Evolutionary conservation across 495 filamentous ascomycete species (phyloP).

Genomic region (Lasiosphaeria miniovina): DNA sequence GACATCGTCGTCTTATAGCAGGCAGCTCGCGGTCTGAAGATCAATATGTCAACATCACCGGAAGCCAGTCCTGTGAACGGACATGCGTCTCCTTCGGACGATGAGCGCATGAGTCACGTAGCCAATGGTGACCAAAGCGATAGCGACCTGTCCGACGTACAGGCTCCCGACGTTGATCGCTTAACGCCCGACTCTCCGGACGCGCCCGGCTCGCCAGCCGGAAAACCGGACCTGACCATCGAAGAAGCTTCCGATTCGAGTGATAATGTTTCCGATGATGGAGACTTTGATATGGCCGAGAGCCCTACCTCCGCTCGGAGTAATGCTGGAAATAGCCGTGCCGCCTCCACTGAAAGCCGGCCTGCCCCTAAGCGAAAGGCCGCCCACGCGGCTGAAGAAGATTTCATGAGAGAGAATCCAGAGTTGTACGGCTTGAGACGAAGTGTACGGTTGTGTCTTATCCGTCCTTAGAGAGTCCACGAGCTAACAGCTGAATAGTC

Average conservation of each 20-base stretch:
- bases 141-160: conserved; percentile 47
- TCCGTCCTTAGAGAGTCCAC: not conserved
- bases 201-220: conserved; percentile 60
- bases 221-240: conserved; percentile 53
- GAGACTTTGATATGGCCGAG: conserved; percentile 70
- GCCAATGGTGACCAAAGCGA: conserved; percentile 39
- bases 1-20: conserved; percentile 46
- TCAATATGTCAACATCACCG: conserved; percentile 51
- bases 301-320: conserved; percentile 53
- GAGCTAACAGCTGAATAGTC: conserved; percentile 44
- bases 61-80: conserved; percentile 45
- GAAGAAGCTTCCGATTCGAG: conserved; percentile 44
- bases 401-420: conserved; percentile 86
- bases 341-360: conserved; percentile 62
- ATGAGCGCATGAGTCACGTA: conserved; percentile 24
- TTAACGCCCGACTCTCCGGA: conserved; percentile 49
- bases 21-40: conserved; percentile 36
- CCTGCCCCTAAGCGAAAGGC: conserved; percentile 75
- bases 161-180: conserved; percentile 28
- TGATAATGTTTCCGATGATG: conserved; percentile 74
- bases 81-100: conserved; percentile 31
- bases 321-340: conserved; percentile 41
- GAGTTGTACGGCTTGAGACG: conserved; percentile 91
- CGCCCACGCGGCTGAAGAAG: conserved; percentile 60
- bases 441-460: conserved; percentile 61